phyloP scores from a whole-genome alignment of 345 rosid genomes.

The Orychophragmus violaceus region DNA sequence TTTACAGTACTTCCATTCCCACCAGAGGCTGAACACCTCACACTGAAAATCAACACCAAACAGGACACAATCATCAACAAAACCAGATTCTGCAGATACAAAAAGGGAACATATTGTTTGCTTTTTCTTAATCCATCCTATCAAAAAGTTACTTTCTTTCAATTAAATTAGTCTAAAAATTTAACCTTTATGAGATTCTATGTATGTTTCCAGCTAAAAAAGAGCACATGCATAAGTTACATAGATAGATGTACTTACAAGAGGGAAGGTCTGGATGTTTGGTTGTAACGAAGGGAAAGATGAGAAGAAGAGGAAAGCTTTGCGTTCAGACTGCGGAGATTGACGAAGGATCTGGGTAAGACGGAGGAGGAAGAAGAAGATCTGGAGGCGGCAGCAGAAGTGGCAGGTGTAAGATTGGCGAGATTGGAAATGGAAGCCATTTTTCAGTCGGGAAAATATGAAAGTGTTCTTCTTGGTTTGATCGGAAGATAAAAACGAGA shows the following conservation, averaged over 20 bases:
- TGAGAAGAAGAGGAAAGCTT: slow-evolving; percentile 46
- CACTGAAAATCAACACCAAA: slow-evolving; percentile 37
- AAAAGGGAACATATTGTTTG: not conserved
- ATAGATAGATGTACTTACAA: slow-evolving; percentile 40
- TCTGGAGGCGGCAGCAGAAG: slow-evolving; percentile 25
- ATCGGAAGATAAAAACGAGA: slow-evolving; percentile 20
- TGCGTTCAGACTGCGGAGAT: slow-evolving; percentile 34
- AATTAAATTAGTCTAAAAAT: not conserved
- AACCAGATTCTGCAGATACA: not conserved
- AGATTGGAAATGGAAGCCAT: slow-evolving; percentile 89
- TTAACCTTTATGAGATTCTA: not conserved
- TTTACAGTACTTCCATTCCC: slow-evolving; percentile 54
- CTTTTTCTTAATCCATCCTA: not conserved
- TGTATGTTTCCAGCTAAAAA: not conserved
- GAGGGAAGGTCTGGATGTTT: slow-evolving; percentile 36
- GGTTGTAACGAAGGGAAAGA: slow-evolving; percentile 35
- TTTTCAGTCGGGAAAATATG: not conserved
- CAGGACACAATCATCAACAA: not conserved
- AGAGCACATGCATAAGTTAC: not conserved
- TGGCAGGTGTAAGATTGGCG: slow-evolving; percentile 35
- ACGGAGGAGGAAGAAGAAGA: slow-evolving; percentile 44
- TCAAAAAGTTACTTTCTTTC: not conserved
- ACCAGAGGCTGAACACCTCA: slow-evolving; percentile 53
- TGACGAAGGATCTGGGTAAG: slow-evolving; percentile 33
- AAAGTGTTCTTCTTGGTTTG: slow-evolving; percentile 16